phyloP scores from a whole-genome alignment of 179 eudicot genomes.

The Heliamphora pulchella region DNA sequence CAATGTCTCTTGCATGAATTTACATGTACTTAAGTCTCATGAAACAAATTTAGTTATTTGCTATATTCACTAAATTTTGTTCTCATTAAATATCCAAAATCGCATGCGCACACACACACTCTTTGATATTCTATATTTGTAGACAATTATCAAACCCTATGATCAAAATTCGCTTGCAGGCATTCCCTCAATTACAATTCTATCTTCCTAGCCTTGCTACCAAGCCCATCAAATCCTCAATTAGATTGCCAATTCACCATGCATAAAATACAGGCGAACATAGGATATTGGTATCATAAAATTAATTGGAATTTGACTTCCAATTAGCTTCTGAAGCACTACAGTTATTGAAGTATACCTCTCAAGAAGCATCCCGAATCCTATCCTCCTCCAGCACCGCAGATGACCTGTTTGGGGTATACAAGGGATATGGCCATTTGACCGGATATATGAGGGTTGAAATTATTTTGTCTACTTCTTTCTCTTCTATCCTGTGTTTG shows the following conservation, averaged over 20 bases:
- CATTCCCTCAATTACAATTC: not conserved
- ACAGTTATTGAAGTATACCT: not conserved
- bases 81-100: not conserved
- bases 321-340: not conserved
- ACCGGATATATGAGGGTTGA: too few relatives aligned
- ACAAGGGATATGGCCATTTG: too few relatives aligned
- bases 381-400: not conserved
- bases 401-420: not conserved
- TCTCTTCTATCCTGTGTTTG: too few relatives aligned
- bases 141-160: not conserved
- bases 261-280: too few relatives aligned
- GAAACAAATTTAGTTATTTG: not conserved
- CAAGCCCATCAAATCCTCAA: not conserved
- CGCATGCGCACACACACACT: not conserved
- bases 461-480: too few relatives aligned
- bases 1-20: not conserved
- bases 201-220: not conserved
- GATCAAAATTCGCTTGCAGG: not conserved
- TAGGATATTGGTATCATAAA: not conserved
- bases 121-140: not conserved
- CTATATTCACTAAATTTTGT: not conserved
- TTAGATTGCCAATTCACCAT: not conserved
- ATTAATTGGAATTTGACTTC: not conserved
- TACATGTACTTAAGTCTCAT: not conserved
- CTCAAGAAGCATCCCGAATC: not conserved